Conservation (phyloP, 1,139 yeast species). For the Diutina sp. region DNA sequence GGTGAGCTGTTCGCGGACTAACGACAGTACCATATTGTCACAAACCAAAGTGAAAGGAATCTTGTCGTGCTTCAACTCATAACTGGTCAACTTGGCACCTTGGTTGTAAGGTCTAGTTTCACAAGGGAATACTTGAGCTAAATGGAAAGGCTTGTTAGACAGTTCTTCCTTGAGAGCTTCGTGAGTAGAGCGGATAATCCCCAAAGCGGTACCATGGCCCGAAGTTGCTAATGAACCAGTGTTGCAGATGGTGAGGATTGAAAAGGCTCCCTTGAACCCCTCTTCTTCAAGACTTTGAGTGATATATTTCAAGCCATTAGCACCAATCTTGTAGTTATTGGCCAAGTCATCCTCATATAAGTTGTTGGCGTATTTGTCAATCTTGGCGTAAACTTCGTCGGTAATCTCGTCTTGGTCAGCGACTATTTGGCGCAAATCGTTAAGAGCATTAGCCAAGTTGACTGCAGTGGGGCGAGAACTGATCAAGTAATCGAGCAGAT, state of each 20-base stretch:
- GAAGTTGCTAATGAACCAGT: conserved; percentile 92
- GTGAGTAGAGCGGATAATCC: conserved; percentile 70
- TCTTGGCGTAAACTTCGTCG: conserved; percentile 18
- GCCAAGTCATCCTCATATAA: conserved; percentile 65
- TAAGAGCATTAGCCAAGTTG: conserved; percentile 69
- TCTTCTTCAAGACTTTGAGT: conserved; percentile 30
- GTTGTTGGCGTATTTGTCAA: conserved; percentile 39
- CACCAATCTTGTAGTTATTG: conserved; percentile 70
- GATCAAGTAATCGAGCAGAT: conserved; percentile 51
- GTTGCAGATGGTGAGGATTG: conserved; percentile 77
- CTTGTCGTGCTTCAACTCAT: conserved; percentile 71
- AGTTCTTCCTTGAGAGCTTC: conserved; percentile 14
- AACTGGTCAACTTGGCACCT: conserved; percentile 89
- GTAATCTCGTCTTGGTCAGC: conserved; percentile 7
- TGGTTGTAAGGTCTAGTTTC: conserved; percentile 97
- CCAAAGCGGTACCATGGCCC: conserved; percentile 94
- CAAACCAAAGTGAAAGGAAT: conserved; percentile 85
- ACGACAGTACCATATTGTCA: conserved; percentile 83
- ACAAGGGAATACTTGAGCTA: conserved; percentile 68
- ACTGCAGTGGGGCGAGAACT: conserved; percentile 93
- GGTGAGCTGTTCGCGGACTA: conserved; percentile 27
- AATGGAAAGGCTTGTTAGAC: conserved; percentile 22
- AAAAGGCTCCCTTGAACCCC: conserved; percentile 49
- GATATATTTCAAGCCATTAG: conserved; percentile 67
- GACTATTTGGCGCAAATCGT: conserved; percentile 36